Base-by-base conservation (phyloP, 495 filamentous ascomycete genomes). In the Talaromyces proteolyticus region DNA sequence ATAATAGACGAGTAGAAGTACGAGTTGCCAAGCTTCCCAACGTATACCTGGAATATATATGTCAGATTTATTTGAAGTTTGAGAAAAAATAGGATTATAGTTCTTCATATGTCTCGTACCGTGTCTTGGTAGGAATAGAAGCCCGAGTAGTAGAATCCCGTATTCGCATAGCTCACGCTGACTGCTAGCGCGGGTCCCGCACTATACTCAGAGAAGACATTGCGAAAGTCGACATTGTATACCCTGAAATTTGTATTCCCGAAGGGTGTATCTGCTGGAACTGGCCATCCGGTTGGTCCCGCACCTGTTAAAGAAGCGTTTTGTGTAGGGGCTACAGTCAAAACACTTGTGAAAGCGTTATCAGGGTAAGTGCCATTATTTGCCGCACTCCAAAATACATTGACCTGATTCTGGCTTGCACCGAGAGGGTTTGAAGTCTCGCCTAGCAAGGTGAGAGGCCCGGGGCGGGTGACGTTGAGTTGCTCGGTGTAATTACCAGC, bases 101-200 rank as follows among this genome's bases (percentile, higher is more conserved):
- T 21, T 5, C 10, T 3, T 17, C 58, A 66, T n/a, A n/a, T n/a
- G n/a, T n/a, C n/a, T n/a, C n/a, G 21, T 58, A 75, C 75, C 18
- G 79, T 82, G 56, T 82, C 80, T 65, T 82, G 79, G 50, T 79
- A 82, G 45, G 69, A 75, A 53, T 77, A 77, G 50, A 82, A 80
- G 0, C 73, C 71, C 22, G 72, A 76, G 51, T 75, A 73, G 54
- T 82, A 82, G 56, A 82, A 84, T 0, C 76, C 76, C 3, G 76
- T 72, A 58, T 84, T 82, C 2, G 78, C 75, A 22, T 75, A 73
- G 48, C 72, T 75, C 22, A 79, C 68, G 40, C 70, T 76, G 25
- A 82, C 52, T 2, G 79, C 78, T 37, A 78, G 69, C n/a, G 73
- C 70, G 1, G 79, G 80, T 2, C 74, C 75, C 50, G 67, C 72